A percentile compares a stretch with the other conserved stretches of the same genome.
Conservation (phyloP, 495 filamentous ascomycete genomes). For the Penicillium angulare region DNA sequence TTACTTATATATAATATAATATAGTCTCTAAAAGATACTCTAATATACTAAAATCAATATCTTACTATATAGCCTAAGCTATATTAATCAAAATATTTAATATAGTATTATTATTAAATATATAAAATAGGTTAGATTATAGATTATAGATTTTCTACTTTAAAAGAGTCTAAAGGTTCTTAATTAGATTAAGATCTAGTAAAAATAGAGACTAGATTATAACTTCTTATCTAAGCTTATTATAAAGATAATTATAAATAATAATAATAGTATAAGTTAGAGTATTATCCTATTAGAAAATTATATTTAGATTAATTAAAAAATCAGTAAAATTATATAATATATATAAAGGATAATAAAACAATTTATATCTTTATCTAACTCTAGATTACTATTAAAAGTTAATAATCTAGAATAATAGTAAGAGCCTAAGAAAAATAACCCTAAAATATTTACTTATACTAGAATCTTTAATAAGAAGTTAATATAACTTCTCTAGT, state of each 20-base stretch:
- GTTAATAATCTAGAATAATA: slow-evolving; percentile 3
- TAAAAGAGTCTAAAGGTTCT: slow-evolving; percentile 19
- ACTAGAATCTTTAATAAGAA: not conserved
- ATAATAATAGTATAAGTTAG: too few relatives aligned
- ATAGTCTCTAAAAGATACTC: slow-evolving; percentile 2
- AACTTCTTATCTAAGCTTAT: slow-evolving; percentile 2
- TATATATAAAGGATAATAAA: too few relatives aligned
- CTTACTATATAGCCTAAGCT: not conserved
- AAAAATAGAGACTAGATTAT: slow-evolving; percentile 10
- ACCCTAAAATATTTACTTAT: slow-evolving; percentile 17
- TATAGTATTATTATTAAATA: slow-evolving; percentile 1
- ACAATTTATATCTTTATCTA: too few relatives aligned
- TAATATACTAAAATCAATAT: slow-evolving; percentile 1
- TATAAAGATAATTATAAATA: slow-evolving; percentile 3
- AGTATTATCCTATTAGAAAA: too few relatives aligned
- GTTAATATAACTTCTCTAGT: too few relatives aligned
- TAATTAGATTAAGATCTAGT: slow-evolving; percentile 13
- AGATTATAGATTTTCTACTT: slow-evolving; percentile 15
- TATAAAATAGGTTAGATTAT: not conserved
- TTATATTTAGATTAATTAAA: too few relatives aligned
- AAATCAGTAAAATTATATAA: too few relatives aligned
- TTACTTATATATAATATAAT: not conserved
- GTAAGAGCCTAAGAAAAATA: slow-evolving; percentile 8
- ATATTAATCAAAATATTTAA: not conserved
- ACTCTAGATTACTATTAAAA: not conserved